Conservation (phyloP, 306 rosid species). For the Vigna hirtella region DNA sequence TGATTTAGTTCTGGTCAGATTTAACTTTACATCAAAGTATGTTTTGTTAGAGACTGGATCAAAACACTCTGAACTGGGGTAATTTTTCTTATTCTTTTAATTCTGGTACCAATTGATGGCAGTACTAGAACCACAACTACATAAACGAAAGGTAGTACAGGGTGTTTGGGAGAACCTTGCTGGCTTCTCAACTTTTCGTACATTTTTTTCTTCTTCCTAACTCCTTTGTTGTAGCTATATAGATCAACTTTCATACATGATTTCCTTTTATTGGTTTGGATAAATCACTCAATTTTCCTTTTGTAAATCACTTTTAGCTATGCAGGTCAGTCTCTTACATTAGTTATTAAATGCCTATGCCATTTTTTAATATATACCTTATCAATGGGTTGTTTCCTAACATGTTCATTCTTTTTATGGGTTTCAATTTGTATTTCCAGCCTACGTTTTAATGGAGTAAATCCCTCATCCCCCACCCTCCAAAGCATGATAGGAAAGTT, state of each 20-base stretch:
- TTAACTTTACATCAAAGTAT: background rate
- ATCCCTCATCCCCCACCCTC: too few relatives aligned
- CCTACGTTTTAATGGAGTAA: too few relatives aligned
- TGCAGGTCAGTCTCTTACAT: too few relatives aligned
- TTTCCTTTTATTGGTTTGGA: background rate
- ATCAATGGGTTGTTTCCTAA: too few relatives aligned
- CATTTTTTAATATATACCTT: too few relatives aligned
- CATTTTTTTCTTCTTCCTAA: background rate
- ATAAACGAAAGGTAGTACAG: background rate
- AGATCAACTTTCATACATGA: background rate
- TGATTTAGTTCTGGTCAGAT: background rate
- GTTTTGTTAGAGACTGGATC: background rate
- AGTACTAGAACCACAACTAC: background rate
- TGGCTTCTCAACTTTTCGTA: too few relatives aligned
- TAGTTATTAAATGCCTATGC: too few relatives aligned
- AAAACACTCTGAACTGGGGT: background rate
- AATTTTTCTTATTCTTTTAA: background rate
- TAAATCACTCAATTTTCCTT: background rate
- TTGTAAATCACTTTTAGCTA: too few relatives aligned
- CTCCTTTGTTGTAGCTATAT: background rate
- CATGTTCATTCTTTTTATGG: too few relatives aligned
- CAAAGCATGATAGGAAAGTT: too few relatives aligned
- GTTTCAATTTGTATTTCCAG: too few relatives aligned
- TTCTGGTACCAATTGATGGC: background rate
- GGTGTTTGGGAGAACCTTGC: background rate